Evolutionary conservation across 2,329 filamentous ascomycete species (phyloP), one percentile per base, ranked within the genome.

Genomic region (Arthrocladium fulminans): DNA sequence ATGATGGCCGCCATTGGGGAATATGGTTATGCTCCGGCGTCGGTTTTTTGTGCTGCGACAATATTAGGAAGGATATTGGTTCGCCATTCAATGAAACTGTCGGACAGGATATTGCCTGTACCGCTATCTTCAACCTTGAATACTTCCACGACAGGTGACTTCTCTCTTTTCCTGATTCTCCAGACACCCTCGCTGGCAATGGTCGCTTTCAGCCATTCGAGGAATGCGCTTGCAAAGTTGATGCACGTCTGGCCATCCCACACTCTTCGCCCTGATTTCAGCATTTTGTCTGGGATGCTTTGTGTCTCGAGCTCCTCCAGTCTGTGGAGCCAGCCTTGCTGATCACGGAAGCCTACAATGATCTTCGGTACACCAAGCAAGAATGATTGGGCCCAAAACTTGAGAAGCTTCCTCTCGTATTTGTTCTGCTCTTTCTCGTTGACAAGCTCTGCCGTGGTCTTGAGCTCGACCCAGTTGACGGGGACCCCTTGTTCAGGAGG

Each of bases 331-430:
- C 86, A 76, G 6, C 92, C 90, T 48, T 82, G 62, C 48, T 75
- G 79, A 27, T 78, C 82, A 41, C 92, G 81, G 64, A 92, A 96
- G 1, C 92, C 92, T 24, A 98, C 85, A 39, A 96, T 80, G 55
- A 98, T 87, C 57, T 83, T 92, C 0, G 88, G 88, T 1, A 97
- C 89, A 34, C 90, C 90, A 1, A 98, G 81, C 2, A 98, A 74
- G 62, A 95, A 98, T 0, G 86, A 94, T 65, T 97, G 92, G 12
- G 90, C 87, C 92, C 92, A 98, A 68, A 90, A 95, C 61, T 94
- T 94, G 67, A 94, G 78, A 47, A 97, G 75, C 64, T 97, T 97
- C 42, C 86, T 79, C 66, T 96, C 86, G 63, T 90, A 95, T 54
- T 81, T 84, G 17, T 83, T 67, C 61, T 80, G 74, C 59, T 92